Evolutionary conservation across 345 rosid genomes (phyloP), one percentile per base, ranked within the genome.

Genomic region (Triadica sebifera): DNA sequence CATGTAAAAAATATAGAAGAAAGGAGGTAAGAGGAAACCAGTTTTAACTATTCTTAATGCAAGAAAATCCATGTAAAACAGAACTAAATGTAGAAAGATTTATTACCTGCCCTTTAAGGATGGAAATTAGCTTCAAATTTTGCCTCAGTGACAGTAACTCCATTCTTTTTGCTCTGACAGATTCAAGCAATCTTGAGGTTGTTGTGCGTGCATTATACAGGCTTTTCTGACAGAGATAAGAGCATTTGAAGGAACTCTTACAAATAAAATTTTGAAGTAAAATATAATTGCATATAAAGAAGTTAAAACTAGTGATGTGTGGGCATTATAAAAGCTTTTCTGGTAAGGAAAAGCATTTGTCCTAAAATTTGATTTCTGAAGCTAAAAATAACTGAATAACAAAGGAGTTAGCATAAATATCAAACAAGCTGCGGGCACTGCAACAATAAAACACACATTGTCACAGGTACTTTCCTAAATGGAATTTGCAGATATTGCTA

Each of bases 31-130:
- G 8, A 55, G 34, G 37, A 4, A 60, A 13, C 13, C 65, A 60
- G 19, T 5, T 24, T 29, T 22, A 25, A 24, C 37, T 12, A 61
- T 61, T 61, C 8, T 29, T 61, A 13, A 29, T 34, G 43, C 45
- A 8, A 43, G 47, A 43, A 57, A 57, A 20, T 57, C 12, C n/a
- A 56, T 16, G 34, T 24, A 73, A 82, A 74, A 51, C 53, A 79
- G 68, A 57, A 51, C 59, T n/a, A 58, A 73, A 66, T 25, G 47
- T 43, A 49, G 51, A 75, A 50, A 60, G 29, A 20, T 41, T 74
- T 79, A 81, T 82, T 84, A 90, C 99, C 82, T 95, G 96, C 67
- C 84, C 89, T 80, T 67, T 82, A 79, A 95, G 88, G 73, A 95
- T 80, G 71, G 83, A 83, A 71, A 67, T 72, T 67, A 93, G 53